Evolutionary conservation across 108 stramenopile genomes (phyloP), one percentile per base, ranked within the genome.

Genomic region (Hondaea fermentalgiana): DNA sequence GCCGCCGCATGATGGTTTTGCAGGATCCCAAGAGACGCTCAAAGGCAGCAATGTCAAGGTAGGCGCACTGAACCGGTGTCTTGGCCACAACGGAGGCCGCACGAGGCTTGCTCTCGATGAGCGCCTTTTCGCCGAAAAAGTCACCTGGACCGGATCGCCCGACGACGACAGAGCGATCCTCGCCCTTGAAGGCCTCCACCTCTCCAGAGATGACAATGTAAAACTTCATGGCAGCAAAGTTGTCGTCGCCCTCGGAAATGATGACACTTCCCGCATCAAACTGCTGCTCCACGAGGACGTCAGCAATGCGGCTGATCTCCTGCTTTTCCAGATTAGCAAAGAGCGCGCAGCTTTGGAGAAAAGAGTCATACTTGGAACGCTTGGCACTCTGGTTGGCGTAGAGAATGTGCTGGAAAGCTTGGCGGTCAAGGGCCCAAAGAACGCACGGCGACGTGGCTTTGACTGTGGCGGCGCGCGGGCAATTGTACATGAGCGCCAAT

Each of bases 401-500:
- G 59, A 97, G 89, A 71, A 96, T 92, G 87, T 93, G 92, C 57
- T 95, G 91, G 89, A 96, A 97, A 72, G 95, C 95, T 25, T 90
- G 89, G 72, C 96, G 96, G 87, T 96, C 96, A 83, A 97, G 93
- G 49, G 95, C 93, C 92, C 94, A 60, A 47, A n/a, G 60, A 5
- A 88, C 72, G 88, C 95, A 95, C 19, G 88, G 90, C 0, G 89
- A 87, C 5, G 88, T 90, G 5, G 93, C 95, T 76, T 95, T 90
- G 72, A 95, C 95, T 10, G 96, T 96, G 10, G 97, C 98, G 42
- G 97, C 97, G 25, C 98, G 94, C 0, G 97, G 97, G 42, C 93
- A 94, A 90, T 98, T 95, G 90, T 99, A 99, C 89, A 97, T 90
- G 45, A 97, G 91, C 12, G 97, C 96, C 25, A 98, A 91, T 90